Conservation (phyloP, 352 stramenopile genomes). For the Phytophthora syringae region DNA sequence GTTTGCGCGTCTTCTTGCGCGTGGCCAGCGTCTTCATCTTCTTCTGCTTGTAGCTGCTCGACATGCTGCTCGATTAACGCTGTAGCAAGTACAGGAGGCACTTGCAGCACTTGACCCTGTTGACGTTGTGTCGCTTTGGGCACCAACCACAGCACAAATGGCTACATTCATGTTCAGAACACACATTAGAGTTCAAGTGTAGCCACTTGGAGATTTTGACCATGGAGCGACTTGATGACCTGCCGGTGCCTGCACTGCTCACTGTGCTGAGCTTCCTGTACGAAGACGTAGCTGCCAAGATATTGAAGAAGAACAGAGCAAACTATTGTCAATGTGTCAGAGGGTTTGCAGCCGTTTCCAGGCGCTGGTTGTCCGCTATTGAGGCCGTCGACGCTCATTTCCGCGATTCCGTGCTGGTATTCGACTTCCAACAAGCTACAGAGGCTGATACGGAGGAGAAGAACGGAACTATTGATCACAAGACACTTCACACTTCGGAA, state of each 20-base stretch:
- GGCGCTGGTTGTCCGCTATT: constrained; percentile 14
- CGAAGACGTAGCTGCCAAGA: background rate
- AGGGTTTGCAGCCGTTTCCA: constrained; percentile 11
- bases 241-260: constrained; percentile 14
- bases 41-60: constrained; percentile 88
- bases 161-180: constrained; percentile 12
- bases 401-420: constrained; percentile 11
- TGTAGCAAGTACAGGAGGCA: background rate
- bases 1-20: constrained; percentile 83
- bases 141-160: constrained; percentile 18
- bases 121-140: constrained; percentile 17
- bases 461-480: background rate
- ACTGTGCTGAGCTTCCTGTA: constrained; percentile 19
- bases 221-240: constrained; percentile 7
- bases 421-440: constrained; percentile 16
- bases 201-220: constrained; percentile 1
- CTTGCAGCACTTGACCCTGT: constrained; percentile 4
- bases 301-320: background rate
- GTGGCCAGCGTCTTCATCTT: constrained; percentile 83
- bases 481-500: background rate
- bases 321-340: background rate
- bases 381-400: constrained; percentile 13
- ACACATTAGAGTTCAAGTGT: background rate
- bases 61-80: constrained; percentile 43
- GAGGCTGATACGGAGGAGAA: background rate